A percentile compares a stretch with the other conserved stretches of the same genome.
These are phyloP conservation scores for Mortierella hygrophila DNA, from an alignment of 192 early-diverging fungal genomes.

Conservation along the genomic window DNA sequence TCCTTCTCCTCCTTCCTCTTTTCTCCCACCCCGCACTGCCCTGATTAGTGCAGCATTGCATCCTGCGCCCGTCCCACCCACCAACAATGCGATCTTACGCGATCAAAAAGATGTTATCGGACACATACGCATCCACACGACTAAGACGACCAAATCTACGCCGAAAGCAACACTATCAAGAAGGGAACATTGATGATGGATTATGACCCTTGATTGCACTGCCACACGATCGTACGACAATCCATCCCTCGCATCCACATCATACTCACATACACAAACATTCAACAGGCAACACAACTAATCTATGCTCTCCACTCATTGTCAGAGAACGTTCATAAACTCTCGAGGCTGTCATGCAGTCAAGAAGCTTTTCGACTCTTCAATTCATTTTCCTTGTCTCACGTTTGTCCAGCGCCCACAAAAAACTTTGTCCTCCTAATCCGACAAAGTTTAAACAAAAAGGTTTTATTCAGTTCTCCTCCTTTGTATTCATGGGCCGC, in stretches of 20 bases:
- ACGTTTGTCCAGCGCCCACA: background rate
- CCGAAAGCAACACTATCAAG: background rate
- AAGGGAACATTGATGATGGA: background rate
- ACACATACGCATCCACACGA: background rate
- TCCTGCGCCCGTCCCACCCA: background rate
- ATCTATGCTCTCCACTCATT: too few relatives aligned
- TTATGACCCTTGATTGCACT: too few relatives aligned
- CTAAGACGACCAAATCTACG: background rate
- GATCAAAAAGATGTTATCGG: background rate
- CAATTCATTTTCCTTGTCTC: background rate
- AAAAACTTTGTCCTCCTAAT: background rate
- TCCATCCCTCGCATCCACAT: too few relatives aligned
- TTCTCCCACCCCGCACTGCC: background rate
- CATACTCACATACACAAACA: too few relatives aligned
- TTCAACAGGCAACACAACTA: too few relatives aligned
- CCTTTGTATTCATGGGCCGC: too few relatives aligned
- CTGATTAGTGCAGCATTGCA: background rate
- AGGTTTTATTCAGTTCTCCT: too few relatives aligned
- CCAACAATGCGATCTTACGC: background rate
- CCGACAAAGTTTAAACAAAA: slow-evolving; percentile 6
- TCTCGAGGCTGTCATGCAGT: background rate
- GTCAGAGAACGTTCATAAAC: background rate
- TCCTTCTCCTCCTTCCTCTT: background rate
- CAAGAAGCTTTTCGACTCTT: background rate
- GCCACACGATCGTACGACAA: too few relatives aligned